Base-by-base conservation (phyloP, 1,139 yeast species). In the Zygosaccharomyces sapae region DNA sequence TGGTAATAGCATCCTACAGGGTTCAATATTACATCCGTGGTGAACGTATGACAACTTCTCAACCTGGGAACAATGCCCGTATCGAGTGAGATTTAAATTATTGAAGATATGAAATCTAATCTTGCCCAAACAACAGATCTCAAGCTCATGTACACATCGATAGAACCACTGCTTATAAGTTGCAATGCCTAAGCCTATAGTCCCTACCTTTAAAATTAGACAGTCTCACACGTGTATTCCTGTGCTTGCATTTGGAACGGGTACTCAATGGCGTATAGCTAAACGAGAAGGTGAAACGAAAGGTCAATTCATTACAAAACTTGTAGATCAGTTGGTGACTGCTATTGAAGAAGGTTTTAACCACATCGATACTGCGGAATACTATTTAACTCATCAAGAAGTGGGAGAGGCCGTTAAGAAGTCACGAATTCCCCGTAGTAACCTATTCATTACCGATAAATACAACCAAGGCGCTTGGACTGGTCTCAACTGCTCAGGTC, bases 341-440 rank as follows among this genome's bases (percentile, higher is more conserved):
- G 75, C 83, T 3, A 61, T 79, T 36, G 59, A 71, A 3, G 61
- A 61, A 20, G 80, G 80, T 0, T 76, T 67, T 54, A 71, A 68
- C 49, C 81, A 79, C 58, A 67, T 80, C 43, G 85, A 79, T 55
- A 75, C 81, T 6, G 86, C 86, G 1, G 83, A 80, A 51, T 67
- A 72, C 25, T 81, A 81, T 62, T 73, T 76, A 31, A 81, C 86
- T 0, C 79, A 79, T 48, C 65, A 67, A 0, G 86, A 80, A 59
- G 75, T 79, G 34, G 80, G 76, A 2, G 73, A 65, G 39, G 85
- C 81, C 0, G 59, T 79, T 29, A 68, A 67, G 49, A 55, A 65
- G 41, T 60, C 67, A 5, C 45, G 44, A 3, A 42, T 45, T 12
- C 55, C 57, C 9, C 68, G 86, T 60, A 74, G 74, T 36, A 75